Evolutionary conservation across 768 basidiomycete genomes (phyloP).

Genomic region (Boletellus sp.): DNA sequence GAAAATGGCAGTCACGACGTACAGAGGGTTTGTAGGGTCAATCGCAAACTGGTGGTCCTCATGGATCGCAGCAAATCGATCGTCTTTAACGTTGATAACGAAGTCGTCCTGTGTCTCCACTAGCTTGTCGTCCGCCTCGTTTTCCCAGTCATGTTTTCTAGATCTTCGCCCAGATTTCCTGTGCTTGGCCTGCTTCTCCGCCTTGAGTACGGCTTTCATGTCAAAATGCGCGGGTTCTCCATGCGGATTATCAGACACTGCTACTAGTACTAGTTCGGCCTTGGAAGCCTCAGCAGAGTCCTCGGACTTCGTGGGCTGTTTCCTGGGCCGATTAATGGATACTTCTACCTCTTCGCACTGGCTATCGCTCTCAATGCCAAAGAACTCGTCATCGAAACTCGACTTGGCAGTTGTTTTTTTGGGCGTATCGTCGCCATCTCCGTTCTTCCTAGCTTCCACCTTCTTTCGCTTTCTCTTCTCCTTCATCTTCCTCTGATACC

Average conservation of each 20-base stretch:
- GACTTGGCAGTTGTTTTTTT: constrained; percentile 3
- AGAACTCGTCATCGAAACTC: constrained; percentile 70
- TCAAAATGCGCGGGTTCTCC: constrained; percentile 78
- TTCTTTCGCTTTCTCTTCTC: constrained; percentile 85
- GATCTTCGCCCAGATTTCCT: constrained; percentile 39
- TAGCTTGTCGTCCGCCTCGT: constrained; percentile 44
- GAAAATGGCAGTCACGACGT: constrained; percentile 36
- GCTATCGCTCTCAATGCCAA: constrained; percentile 42
- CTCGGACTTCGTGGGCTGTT: constrained; percentile 22
- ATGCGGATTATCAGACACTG: constrained; percentile 50
- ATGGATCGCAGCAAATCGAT: constrained; percentile 82
- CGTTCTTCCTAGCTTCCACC: constrained; percentile 51
- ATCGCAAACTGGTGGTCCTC: constrained; percentile 93
- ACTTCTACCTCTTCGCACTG: constrained; percentile 28
- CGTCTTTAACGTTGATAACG: constrained; percentile 77
- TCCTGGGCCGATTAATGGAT: constrained; percentile 17
- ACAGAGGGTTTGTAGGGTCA: constrained; percentile 95
- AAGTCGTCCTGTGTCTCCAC: constrained; percentile 79
- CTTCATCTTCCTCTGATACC: constrained; percentile 83
- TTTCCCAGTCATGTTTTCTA: constrained; percentile 17
- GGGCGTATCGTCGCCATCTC: constrained; percentile 18
- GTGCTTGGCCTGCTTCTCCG: constrained; percentile 59
- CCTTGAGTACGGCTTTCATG: constrained; percentile 82
- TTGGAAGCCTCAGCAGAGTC: constrained; percentile 26
- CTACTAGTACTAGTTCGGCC: constrained; percentile 64